phyloP scores from a whole-genome alignment of 2,329 filamentous ascomycete species.

The Epichloe aotearoae region DNA sequence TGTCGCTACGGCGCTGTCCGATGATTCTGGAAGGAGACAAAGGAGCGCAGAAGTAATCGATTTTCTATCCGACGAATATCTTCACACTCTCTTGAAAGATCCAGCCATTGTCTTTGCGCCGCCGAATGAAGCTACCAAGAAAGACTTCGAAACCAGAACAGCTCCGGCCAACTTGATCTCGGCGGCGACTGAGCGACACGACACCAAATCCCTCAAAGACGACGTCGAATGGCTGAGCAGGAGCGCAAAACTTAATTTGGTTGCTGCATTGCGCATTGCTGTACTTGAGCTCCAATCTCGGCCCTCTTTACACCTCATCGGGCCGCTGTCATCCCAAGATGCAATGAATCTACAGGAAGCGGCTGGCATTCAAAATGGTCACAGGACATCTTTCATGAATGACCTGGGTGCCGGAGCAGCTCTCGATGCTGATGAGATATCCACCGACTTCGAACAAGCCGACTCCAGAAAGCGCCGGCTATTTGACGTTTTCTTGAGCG shows the following conservation, averaged over 20 bases:
- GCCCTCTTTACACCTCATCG: conserved; percentile 56
- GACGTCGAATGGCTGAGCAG: conserved; percentile 80
- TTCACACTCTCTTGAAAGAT: conserved; percentile 52
- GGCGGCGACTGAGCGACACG: conserved; percentile 50
- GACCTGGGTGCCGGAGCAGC: conserved; percentile 33
- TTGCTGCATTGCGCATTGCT: conserved; percentile 67
- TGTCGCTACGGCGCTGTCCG: conserved; percentile 39
- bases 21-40: conserved; percentile 44
- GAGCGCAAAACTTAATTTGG: conserved; percentile 63
- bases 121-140: conserved; percentile 49
- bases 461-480: conserved; percentile 53
- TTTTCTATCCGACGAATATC: conserved; percentile 60
- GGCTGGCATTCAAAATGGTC: conserved; percentile 48
- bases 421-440: conserved; percentile 40
- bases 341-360: conserved; percentile 62
- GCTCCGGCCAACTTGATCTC: conserved; percentile 75
- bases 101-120: conserved; percentile 56
- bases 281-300: conserved; percentile 76
- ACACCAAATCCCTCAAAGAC: conserved; percentile 67
- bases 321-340: conserved; percentile 66
- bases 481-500: conserved; percentile 56
- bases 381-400: conserved; percentile 43
- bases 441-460: conserved; percentile 47
- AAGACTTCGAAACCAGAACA: conserved; percentile 69
- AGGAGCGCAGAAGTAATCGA: conserved; percentile 41